These are phyloP conservation scores for Dovyalis caffra DNA, from an alignment of 345 rosid species.

Conservation along the genomic window DNA sequence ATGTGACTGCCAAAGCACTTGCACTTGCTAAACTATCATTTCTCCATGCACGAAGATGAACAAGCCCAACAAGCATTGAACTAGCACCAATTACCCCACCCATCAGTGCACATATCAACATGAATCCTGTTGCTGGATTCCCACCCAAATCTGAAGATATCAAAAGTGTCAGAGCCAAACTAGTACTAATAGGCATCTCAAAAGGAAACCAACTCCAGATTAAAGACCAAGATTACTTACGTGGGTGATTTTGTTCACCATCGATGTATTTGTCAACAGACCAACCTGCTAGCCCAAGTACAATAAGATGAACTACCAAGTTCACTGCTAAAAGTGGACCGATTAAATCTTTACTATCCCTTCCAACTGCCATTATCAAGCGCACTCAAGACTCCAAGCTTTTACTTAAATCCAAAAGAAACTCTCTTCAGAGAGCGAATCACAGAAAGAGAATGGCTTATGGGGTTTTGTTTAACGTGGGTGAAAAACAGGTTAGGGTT, in stretches of 20 bases:
- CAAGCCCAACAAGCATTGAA: constrained; percentile 23
- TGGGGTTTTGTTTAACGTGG: too few relatives aligned
- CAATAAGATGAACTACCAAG: constrained; percentile 22
- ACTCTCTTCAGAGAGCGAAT: too few relatives aligned
- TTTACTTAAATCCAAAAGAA: too few relatives aligned
- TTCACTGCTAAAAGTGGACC: constrained; percentile 34
- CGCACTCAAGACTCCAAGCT: too few relatives aligned
- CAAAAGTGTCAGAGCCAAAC: neutral
- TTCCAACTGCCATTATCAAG: constrained; percentile 12
- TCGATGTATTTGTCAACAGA: constrained; percentile 37
- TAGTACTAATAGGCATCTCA: too few relatives aligned
- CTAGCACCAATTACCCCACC: constrained; percentile 18
- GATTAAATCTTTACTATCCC: constrained; percentile 19
- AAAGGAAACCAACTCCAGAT: too few relatives aligned
- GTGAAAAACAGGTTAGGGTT: too few relatives aligned
- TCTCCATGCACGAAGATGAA: constrained; percentile 30
- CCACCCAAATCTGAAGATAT: constrained; percentile 22
- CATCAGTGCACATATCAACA: constrained; percentile 20
- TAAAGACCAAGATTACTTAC: constrained; percentile 1
- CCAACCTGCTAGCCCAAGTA: constrained; percentile 37
- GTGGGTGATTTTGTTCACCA: constrained; percentile 40
- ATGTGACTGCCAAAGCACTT: constrained; percentile 23
- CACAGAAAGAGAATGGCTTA: too few relatives aligned
- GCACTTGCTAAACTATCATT: constrained; percentile 27
- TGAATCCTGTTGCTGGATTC: constrained; percentile 23